Evolutionary conservation across 179 eudicot genomes (phyloP).

Genomic region (Actinidia chinensis): DNA sequence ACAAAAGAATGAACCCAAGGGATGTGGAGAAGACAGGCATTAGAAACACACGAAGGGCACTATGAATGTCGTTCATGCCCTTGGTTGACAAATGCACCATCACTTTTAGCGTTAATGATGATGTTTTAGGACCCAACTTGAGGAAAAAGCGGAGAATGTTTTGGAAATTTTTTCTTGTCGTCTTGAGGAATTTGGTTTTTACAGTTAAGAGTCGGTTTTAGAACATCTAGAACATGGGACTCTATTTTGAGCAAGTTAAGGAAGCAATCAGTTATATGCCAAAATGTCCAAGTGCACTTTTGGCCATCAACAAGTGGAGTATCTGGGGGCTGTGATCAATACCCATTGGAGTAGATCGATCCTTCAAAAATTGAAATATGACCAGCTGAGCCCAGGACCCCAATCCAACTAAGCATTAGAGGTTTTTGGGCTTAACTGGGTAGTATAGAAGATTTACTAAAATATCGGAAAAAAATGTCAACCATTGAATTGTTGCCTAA

Average conservation of each 20-base stretch:
- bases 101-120: background rate
- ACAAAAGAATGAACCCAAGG: background rate
- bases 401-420: background rate
- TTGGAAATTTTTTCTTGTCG: too few relatives aligned
- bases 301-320: background rate
- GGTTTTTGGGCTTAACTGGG: background rate
- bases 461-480: background rate
- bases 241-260: background rate
- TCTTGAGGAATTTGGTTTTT: too few relatives aligned
- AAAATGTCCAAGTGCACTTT: background rate
- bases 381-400: background rate
- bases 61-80: background rate
- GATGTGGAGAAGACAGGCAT: background rate
- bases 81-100: background rate
- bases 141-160: too few relatives aligned
- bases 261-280: background rate
- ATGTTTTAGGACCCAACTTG: too few relatives aligned
- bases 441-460: background rate
- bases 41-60: background rate
- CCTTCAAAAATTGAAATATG: background rate
- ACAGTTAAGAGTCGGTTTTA: background rate
- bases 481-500: background rate
- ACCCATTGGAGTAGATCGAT: too few relatives aligned
- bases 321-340: background rate
- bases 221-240: background rate